Conservation (phyloP, 805 yeast species). For the Metschnikowia reukaufii region DNA sequence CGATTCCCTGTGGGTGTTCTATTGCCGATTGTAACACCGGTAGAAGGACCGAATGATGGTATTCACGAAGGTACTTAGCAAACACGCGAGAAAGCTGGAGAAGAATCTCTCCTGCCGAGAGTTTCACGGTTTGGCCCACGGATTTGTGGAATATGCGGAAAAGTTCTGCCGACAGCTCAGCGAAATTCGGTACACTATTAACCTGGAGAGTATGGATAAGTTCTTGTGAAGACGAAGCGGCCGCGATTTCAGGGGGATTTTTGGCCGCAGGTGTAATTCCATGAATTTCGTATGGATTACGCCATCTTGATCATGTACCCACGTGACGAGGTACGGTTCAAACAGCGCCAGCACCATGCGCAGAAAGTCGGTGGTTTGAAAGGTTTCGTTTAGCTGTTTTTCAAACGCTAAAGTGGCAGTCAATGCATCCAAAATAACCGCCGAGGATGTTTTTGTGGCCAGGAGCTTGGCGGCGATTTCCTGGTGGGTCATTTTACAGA, state of each 20-base stretch:
- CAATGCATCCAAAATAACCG: conserved; percentile 64
- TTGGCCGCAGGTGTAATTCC: conserved; percentile 60
- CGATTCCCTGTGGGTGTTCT: conserved; percentile 40
- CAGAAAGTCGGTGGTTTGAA: conserved; percentile 47
- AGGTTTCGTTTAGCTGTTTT: conserved; percentile 61
- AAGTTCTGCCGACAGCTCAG: conserved; percentile 84
- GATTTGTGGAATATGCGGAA: conserved; percentile 75
- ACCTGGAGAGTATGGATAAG: conserved; percentile 39
- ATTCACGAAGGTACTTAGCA: conserved; percentile 59
- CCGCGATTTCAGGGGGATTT: conserved; percentile 41
- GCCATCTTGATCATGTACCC: conserved; percentile 85
- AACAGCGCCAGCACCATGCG: conserved; percentile 61
- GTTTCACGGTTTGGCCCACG: conserved; percentile 38
- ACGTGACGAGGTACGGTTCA: conserved; percentile 79
- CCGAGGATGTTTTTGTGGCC: conserved; percentile 53
- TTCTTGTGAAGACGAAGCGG: conserved; percentile 2
- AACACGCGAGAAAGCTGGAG: conserved; percentile 53
- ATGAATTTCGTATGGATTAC: conserved; percentile 59
- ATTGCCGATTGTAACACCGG: conserved; percentile 33
- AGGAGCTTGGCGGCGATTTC: conserved; percentile 59
- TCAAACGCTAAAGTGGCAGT: conserved; percentile 86
- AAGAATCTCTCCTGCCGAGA: conserved; percentile 18
- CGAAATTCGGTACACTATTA: conserved; percentile 59
- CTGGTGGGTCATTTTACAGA: conserved; percentile 66
- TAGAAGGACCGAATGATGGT: conserved; percentile 29